Evolutionary conservation across 805 yeast genomes (phyloP).

Genomic region (Starmerella ratchasimensis): DNA sequence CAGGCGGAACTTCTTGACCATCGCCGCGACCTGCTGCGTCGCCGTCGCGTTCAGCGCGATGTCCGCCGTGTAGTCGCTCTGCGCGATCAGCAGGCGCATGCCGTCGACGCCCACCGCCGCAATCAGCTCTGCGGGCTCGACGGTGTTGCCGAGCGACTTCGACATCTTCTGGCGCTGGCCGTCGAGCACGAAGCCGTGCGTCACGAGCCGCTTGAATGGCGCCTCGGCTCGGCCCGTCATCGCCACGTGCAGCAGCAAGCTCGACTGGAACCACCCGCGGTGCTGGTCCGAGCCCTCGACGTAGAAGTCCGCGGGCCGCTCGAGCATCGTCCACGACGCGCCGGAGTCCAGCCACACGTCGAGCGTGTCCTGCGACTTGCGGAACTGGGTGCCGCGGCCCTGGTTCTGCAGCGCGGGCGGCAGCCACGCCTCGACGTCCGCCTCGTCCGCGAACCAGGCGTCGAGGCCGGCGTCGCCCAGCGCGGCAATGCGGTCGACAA

Average conservation of each 20-base stretch:
- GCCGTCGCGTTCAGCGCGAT: constrained; percentile 60
- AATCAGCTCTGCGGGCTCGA: constrained; percentile 55
- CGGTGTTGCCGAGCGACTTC: constrained; percentile 74
- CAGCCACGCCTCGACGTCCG: constrained; percentile 52
- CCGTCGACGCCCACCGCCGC: constrained; percentile 75
- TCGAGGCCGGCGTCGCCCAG: constrained; percentile 36
- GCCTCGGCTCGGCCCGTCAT: constrained; percentile 29
- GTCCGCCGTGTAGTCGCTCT: constrained; percentile 73
- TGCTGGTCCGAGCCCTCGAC: constrained; percentile 98
- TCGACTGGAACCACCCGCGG: constrained; percentile 98
- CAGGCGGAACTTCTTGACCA: constrained; percentile 65
- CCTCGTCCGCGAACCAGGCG: constrained; percentile 52
- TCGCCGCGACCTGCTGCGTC: constrained; percentile 62
- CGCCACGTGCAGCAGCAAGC: constrained; percentile 65
- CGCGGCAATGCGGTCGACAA: constrained; percentile 41
- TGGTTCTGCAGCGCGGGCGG: constrained; percentile 35
- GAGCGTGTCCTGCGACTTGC: constrained; percentile 79
- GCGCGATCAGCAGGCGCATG: constrained; percentile 78
- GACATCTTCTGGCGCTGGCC: constrained; percentile 84
- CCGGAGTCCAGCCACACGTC: constrained; percentile 99
- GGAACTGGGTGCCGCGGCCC: constrained; percentile 33
- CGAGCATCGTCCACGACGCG: constrained; percentile 65
- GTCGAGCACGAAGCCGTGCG: constrained; percentile 90
- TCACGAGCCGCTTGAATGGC: constrained; percentile 64
- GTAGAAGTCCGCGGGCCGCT: constrained; percentile 45